Evolutionary conservation across 2,329 filamentous ascomycete species (phyloP), one percentile per base, ranked within the genome.

Genomic region (Pyrenochaeta sp.): DNA sequence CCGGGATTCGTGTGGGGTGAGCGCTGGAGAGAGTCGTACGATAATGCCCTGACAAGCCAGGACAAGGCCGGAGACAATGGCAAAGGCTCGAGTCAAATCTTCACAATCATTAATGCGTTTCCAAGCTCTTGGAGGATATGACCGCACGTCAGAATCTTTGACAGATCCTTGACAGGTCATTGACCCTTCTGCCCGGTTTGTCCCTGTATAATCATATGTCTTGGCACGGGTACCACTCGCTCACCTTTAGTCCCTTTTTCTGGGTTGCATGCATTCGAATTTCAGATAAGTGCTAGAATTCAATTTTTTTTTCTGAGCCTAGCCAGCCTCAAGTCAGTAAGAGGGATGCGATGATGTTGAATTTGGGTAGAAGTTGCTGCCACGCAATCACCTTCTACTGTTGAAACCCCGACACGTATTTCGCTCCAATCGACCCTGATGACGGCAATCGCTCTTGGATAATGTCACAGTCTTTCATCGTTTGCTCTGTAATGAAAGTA

Each of bases 1-100:
- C 52, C 45, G 52, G 59, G 10, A 53, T 56, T 56, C 39, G 49
- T 42, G 59, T 53, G 56, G 52, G 53, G 52, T 60, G 49, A 55
- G 37, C 21, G 40, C 14, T 30, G n/a, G 30, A 18, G 20, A 30
- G 21, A 37, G 43, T 63, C 51, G 61, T 62, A 60, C 62, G 62
- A 60, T 52, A 36, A 35, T 58, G 53, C 55, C 50, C 39, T 60
- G 56, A 58, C 33, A 15, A 18, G 14, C 36, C 1, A 27, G 23
- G 39, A 29, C 21, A 36, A 2, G 43, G 10, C 11, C 12, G 32
- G 15, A 10, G 32, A 30, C 42, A 37, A n/a, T 27, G 7, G 43
- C 23, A n/a, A 31, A 35, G 31, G 36, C 43, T 15, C 18, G 44
- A 39, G 35, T 15, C 18, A 42, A 43, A 12, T 39, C 20, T n/a